Conservation (phyloP, 805 yeast species). For the Cyberlindnera saturnus region DNA sequence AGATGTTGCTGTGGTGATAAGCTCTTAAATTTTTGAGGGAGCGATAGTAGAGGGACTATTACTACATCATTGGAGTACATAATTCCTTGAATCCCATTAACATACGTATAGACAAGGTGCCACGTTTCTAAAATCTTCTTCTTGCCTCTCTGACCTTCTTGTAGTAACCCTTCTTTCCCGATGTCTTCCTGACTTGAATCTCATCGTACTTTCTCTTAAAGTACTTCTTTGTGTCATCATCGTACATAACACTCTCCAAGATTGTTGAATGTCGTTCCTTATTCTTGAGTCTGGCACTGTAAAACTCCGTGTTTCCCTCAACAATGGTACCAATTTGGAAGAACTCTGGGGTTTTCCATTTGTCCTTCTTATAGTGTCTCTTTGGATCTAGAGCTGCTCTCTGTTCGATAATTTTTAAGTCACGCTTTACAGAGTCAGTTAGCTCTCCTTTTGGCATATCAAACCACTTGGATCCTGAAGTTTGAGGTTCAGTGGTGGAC, state of each 20-base stretch:
- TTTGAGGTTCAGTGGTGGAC: constrained; percentile 9
- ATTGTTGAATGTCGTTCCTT: constrained; percentile 73
- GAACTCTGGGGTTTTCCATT: constrained; percentile 68
- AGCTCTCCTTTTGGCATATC: constrained; percentile 70
- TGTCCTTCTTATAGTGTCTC: constrained; percentile 86
- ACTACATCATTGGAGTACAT: not conserved
- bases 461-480: constrained; percentile 69
- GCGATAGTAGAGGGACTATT: not conserved
- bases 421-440: constrained; percentile 68
- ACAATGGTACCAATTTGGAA: constrained; percentile 88
- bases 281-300: constrained; percentile 56
- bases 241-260: constrained; percentile 77
- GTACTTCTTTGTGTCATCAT: constrained; percentile 61
- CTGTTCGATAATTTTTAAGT: constrained; percentile 71
- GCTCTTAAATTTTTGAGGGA: too few species aligned
- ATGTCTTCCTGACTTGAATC: constrained; percentile 56
- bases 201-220: constrained; percentile 81
- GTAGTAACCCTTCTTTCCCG: constrained; percentile 65
- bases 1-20: too few species aligned
- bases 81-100: not conserved
- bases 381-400: constrained; percentile 93
- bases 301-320: constrained; percentile 77
- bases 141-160: constrained; percentile 60
- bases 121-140: constrained; percentile 30
- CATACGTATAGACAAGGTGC: not conserved